A percentile compares a stretch with the other conserved stretches of the same genome.
Evolutionary conservation across 1,139 yeast species (phyloP).

Genomic region (Zygosaccharomyces pseudobailii): DNA sequence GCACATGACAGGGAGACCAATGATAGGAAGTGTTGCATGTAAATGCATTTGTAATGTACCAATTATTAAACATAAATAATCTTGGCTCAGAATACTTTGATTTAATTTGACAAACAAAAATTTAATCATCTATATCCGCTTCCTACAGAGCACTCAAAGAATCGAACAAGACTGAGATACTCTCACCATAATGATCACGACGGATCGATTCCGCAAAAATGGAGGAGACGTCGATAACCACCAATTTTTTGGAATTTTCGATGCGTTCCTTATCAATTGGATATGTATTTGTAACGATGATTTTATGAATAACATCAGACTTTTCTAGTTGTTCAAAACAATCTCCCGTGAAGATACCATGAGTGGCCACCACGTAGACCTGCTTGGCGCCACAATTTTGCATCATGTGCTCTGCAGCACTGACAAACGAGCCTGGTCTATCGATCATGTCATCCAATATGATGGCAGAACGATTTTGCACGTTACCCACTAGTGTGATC

Average conservation of each 20-base stretch:
- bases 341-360: slow-evolving; percentile 85
- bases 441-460: slow-evolving; percentile 96
- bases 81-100: not conserved
- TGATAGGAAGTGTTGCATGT: slow-evolving; percentile 30
- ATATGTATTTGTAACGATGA: slow-evolving; percentile 93
- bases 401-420: slow-evolving; percentile 96
- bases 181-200: slow-evolving; percentile 97
- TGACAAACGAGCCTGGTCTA: slow-evolving; percentile 86
- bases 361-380: slow-evolving; percentile 91
- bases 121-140: not conserved
- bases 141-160: slow-evolving; percentile 59
- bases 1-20: slow-evolving; percentile 6
- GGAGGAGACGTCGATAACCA: slow-evolving; percentile 87
- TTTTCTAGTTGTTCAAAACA: slow-evolving; percentile 76
- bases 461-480: slow-evolving; percentile 83
- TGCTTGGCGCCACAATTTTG: slow-evolving; percentile 91
- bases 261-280: slow-evolving; percentile 68
- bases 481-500: slow-evolving; percentile 95
- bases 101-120: not conserved
- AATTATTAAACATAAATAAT: not conserved
- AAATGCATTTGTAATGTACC: not conserved
- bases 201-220: slow-evolving; percentile 97
- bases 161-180: slow-evolving; percentile 86
- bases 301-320: slow-evolving; percentile 74
- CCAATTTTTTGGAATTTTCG: slow-evolving; percentile 57